Evolutionary conservation across 441 rosid genomes (phyloP).

Genomic region (Gossypium gossypioides): DNA sequence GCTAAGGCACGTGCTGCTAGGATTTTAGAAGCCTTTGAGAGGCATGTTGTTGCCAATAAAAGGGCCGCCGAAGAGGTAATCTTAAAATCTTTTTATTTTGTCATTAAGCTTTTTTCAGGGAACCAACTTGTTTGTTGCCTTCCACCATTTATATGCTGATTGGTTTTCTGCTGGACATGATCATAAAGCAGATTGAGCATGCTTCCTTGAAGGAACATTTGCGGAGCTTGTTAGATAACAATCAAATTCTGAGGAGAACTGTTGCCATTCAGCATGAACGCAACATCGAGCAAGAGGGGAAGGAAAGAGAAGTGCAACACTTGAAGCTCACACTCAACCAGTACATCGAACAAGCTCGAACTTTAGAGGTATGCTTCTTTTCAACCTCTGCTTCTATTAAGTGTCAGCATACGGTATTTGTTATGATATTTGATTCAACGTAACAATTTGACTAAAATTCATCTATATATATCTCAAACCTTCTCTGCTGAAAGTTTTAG

Average conservation of each 20-base stretch:
- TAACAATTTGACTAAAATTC: neutral
- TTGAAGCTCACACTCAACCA: neutral
- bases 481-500: neutral
- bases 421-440: neutral
- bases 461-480: neutral
- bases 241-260: slow-evolving; percentile 8
- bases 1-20: neutral
- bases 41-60: neutral
- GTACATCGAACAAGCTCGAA: slow-evolving; percentile 1
- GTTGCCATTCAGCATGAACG: slow-evolving; percentile 10
- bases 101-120: neutral
- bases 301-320: slow-evolving; percentile 5
- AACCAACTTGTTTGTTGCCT: neutral
- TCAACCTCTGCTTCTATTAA: neutral
- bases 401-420: neutral
- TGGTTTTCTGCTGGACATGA: neutral
- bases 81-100: neutral
- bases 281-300: neutral
- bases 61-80: neutral
- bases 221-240: neutral
- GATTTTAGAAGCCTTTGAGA: slow-evolving; percentile 5
- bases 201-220: neutral
- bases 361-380: neutral
- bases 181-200: neutral
- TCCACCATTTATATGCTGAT: neutral